Evolutionary conservation across 2,329 filamentous ascomycete species (phyloP).

Genomic region (Calonectria pseudoreteaudii): DNA sequence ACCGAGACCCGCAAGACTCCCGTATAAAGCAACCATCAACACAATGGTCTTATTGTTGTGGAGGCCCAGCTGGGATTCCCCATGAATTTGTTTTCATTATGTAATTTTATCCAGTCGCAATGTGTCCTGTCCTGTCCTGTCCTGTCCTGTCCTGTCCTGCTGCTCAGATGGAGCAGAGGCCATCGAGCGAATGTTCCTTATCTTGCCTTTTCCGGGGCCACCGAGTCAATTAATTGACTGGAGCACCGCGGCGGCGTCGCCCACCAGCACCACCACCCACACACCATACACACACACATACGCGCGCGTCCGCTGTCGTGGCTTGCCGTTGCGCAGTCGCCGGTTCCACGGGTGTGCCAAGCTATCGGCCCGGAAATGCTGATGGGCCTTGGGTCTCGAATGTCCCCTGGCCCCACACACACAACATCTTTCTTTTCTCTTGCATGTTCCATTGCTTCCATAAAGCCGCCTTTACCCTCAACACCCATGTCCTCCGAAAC

Average conservation of each 20-base stretch:
- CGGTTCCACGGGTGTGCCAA: not conserved
- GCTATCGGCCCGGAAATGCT: constrained; percentile 3
- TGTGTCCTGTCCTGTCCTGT: not conserved
- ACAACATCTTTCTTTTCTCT: not conserved
- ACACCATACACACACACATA: no score
- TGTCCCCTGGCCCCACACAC: not conserved
- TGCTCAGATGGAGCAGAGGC: not conserved
- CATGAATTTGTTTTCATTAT: constrained; percentile 12
- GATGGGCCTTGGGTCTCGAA: constrained; percentile 1
- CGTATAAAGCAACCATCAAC: constrained; percentile 5
- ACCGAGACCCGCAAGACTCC: not conserved
- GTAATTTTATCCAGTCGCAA: not conserved
- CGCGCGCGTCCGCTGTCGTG: no score
- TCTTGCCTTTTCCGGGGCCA: constrained; percentile 8
- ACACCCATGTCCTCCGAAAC: not conserved
- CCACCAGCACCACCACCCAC: no score
- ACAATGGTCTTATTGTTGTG: constrained; percentile 5
- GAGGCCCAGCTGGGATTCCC: constrained; percentile 3
- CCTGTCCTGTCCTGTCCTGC: not conserved
- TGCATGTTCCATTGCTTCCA: constrained; percentile 8
- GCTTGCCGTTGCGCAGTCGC: not conserved
- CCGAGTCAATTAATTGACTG: not conserved
- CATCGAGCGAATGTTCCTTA: not conserved
- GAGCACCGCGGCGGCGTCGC: no score
- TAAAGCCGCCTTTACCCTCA: not conserved